Evolutionary conservation across 306 rosid genomes (phyloP), one percentile per base, ranked within the genome.

Genomic region (Casuarina cunninghamiana): DNA sequence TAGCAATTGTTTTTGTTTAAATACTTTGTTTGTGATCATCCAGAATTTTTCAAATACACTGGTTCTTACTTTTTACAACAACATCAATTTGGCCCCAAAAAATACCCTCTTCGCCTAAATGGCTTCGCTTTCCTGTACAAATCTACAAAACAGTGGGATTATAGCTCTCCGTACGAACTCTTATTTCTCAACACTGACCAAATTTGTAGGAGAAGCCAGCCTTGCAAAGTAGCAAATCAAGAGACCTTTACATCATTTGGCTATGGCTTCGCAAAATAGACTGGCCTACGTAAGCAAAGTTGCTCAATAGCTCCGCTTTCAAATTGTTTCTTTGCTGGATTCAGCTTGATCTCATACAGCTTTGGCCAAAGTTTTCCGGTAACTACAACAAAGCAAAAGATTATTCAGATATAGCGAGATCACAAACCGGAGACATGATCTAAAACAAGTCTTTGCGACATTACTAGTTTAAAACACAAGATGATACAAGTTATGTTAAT

Each of bases 311-410:
- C 32, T 72, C 74, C 88, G 66, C 82, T 85, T 15, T 78, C 61
- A 54, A 83, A 12, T 55, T 66, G 75, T 74, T 85, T 48, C 61
- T 86, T 76, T 21, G 83, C 44, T 3, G 89, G 91, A 61, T 57
- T 60, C 79, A 90, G 68, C 83, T 88, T 87, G 79, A 92, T 85
- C 87, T 94, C 97, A 76, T 77, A 92, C 44, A 94, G 85, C 88
- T 87, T 88, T 21, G 98, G 97, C 98, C 98, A 94, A 17, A 87
- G 75, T 86, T 94, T 94, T 78, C 98, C 97, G 0, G 98, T 94
- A 79, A 94, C 98, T 94, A 91, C 80, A 81, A 78, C 35, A 45
- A 84, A 73, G n/a, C n/a, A 57, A 2, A 32, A n/a, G 5, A 44
- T 3, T 10, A 10, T 8, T 26, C 43, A 70, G 39, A 72, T 60